These are phyloP conservation scores for Barnettozyma vustinii DNA, from an alignment of 805 yeast species.

Conservation along the genomic window DNA sequence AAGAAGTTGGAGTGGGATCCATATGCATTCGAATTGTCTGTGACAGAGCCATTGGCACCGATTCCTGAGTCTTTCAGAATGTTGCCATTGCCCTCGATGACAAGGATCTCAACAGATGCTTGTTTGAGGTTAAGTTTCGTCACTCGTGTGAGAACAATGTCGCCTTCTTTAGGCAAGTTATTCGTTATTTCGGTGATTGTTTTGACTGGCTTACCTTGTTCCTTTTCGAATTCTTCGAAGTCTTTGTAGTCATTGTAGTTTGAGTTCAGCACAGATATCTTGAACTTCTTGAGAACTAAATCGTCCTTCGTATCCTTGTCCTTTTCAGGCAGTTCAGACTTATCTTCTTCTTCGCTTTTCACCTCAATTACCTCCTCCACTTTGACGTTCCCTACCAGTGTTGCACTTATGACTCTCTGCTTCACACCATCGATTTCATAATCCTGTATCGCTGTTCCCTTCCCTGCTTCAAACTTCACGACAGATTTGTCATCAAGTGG, in stretches of 20 bases:
- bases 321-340: constrained; percentile 4
- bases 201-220: constrained; percentile 1
- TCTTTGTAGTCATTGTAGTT: constrained; percentile 12
- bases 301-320: constrained; percentile 8
- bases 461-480: constrained; percentile 50
- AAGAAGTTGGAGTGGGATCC: constrained; percentile 48
- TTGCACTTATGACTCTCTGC: constrained; percentile 46
- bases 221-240: constrained; percentile 4
- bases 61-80: constrained; percentile 58
- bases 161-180: constrained; percentile 77
- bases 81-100: constrained; percentile 57
- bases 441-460: constrained; percentile 52
- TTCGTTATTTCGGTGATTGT: constrained; percentile 25
- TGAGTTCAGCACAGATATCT: constrained; percentile 27
- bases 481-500: constrained; percentile 5
- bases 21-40: constrained; percentile 41
- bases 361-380: constrained; percentile 22
- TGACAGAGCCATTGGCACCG: constrained; percentile 48
- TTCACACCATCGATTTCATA: constrained; percentile 34
- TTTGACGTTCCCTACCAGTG: constrained; percentile 55
- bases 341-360: constrained; percentile 12
- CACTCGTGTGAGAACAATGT: constrained; percentile 72
- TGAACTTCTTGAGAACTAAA: constrained; percentile 18
- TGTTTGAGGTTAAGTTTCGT: constrained; percentile 61
- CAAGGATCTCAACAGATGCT: constrained; percentile 72